A percentile compares a stretch with the other conserved stretches of the same genome.
Evolutionary conservation across 139 green algal species (phyloP).

Genomic region (Zygnema cylindricum): DNA sequence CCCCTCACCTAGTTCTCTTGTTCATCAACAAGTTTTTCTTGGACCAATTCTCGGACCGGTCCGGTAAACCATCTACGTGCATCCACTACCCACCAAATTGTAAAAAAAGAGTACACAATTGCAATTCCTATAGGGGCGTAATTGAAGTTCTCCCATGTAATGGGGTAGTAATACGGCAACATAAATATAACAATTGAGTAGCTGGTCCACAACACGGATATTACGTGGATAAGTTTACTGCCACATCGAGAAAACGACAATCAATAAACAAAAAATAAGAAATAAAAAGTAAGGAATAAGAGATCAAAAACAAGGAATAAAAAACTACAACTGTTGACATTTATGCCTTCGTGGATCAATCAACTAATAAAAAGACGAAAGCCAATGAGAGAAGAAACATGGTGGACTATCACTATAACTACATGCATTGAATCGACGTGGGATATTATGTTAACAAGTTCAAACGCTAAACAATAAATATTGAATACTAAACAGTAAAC

Average conservation of each 20-base stretch:
- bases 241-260: too few species aligned
- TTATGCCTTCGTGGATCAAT: too few species aligned
- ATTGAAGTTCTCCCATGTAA: conserved; percentile 46
- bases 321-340: not conserved
- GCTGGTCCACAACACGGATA: conserved; percentile 19
- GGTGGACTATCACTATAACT: too few species aligned
- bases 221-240: conserved; percentile 9
- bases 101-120: conserved; percentile 21
- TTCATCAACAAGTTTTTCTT: too few species aligned
- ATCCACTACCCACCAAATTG: conserved; percentile 36
- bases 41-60: too few species aligned
- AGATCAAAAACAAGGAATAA: not conserved
- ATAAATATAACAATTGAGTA: conserved; percentile 37
- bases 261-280: not conserved
- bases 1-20: too few species aligned
- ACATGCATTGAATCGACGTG: too few species aligned
- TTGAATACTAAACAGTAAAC: too few species aligned
- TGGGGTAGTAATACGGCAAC: conserved; percentile 10
- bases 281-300: not conserved
- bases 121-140: conserved; percentile 23
- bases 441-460: too few species aligned
- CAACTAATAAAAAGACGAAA: too few species aligned
- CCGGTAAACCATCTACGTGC: conserved; percentile 35
- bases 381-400: too few species aligned
- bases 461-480: too few species aligned